Evolutionary conservation across 257 asterid genomes (phyloP).

Genomic region (Lithospermum erythrorhizon): DNA sequence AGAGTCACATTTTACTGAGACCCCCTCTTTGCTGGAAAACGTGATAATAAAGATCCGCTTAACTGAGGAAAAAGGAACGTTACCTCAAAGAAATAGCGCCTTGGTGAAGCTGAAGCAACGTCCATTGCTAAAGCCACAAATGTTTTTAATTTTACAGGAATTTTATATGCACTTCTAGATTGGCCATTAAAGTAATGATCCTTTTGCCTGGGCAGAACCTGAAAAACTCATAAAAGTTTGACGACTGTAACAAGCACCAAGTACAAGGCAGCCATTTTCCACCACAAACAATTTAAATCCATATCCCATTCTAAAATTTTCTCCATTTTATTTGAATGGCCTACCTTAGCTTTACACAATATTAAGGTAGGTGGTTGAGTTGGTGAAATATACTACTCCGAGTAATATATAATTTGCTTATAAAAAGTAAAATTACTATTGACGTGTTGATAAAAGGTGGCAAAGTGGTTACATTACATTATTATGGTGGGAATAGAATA

Average conservation of each 20-base stretch:
- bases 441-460: too few relatives aligned
- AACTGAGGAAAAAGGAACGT: not conserved
- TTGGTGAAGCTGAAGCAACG: constrained; percentile 85
- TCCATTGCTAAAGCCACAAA: constrained; percentile 87
- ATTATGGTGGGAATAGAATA: too few relatives aligned
- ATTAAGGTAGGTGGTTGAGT: not conserved
- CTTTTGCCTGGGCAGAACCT: constrained; percentile 47
- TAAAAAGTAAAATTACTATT: too few relatives aligned
- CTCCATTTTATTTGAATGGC: not conserved
- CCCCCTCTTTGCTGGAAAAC: not conserved
- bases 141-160: constrained; percentile 59
- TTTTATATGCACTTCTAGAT: constrained; percentile 12
- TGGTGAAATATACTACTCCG: too few relatives aligned
- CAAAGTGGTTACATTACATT: too few relatives aligned
- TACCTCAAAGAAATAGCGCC: constrained; percentile 95
- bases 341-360: not conserved
- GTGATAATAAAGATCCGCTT: not conserved
- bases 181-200: constrained; percentile 19
- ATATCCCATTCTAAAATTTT: too few relatives aligned
- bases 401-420: too few relatives aligned
- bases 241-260: not conserved
- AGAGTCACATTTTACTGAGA: not conserved
- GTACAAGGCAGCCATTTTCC: not conserved
- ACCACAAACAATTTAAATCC: too few relatives aligned
- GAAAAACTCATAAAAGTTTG: constrained; percentile 4